These are phyloP conservation scores for Dothiorella sarmentorum DNA, from an alignment of 2,329 filamentous ascomycete genomes.

Conservation along the genomic window DNA sequence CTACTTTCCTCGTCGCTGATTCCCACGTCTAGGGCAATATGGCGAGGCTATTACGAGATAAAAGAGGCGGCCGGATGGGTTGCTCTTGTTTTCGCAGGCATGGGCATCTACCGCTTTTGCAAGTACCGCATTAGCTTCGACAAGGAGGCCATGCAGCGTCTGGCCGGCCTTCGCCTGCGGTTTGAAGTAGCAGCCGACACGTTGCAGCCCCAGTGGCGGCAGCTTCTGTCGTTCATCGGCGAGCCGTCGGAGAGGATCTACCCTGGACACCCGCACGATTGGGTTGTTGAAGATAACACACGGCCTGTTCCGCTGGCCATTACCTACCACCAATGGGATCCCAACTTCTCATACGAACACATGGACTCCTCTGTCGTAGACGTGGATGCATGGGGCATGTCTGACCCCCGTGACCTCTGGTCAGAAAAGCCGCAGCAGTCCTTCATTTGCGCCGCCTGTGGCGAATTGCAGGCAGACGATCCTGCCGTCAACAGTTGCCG, in stretches of 20 bases:
- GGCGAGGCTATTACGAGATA: constrained; percentile 59
- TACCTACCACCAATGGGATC: constrained; percentile 49
- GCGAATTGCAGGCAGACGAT: constrained; percentile 50
- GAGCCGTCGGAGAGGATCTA: constrained; percentile 42
- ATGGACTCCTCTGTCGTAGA: constrained; percentile 52
- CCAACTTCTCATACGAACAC: constrained; percentile 48
- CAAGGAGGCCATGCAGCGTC: constrained; percentile 47
- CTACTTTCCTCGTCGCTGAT: too few species aligned
- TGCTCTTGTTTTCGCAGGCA: constrained; percentile 55
- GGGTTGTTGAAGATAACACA: constrained; percentile 48
- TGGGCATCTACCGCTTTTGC: constrained; percentile 58
- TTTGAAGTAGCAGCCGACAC: constrained; percentile 55
- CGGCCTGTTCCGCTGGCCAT: constrained; percentile 43
- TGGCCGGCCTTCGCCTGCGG: constrained; percentile 44
- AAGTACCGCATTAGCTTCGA: constrained; percentile 57
- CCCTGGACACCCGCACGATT: constrained; percentile 51
- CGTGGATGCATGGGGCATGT: constrained; percentile 46
- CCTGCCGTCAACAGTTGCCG: constrained; percentile 48
- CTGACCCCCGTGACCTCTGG: constrained; percentile 47
- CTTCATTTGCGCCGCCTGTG: constrained; percentile 45
- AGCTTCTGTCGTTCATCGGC: constrained; percentile 48
- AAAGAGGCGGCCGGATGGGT: constrained; percentile 56
- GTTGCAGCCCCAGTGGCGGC: constrained; percentile 51
- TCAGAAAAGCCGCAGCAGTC: constrained; percentile 26
- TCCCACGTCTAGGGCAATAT: constrained; percentile 39